Conservation (phyloP, 1,139 yeast genomes). For the Nakaseomyces nivariensis region DNA sequence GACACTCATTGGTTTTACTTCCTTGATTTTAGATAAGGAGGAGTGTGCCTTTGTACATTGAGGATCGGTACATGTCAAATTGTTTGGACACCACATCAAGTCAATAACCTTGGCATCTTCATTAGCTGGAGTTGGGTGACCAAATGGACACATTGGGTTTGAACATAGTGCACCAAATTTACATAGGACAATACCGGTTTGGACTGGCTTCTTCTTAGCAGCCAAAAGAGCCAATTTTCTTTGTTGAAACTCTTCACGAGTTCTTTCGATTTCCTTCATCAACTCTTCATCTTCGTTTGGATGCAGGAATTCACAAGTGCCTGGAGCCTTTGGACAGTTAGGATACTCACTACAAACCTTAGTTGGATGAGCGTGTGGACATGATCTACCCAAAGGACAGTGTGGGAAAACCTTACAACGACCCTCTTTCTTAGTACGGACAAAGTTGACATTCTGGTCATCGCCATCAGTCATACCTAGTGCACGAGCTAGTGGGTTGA, state of each 20-base stretch:
- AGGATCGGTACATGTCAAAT: slow-evolving; percentile 51
- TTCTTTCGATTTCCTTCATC: slow-evolving; percentile 54
- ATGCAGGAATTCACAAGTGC: slow-evolving; percentile 74
- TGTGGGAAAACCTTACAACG: slow-evolving; percentile 76
- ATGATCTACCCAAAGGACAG: slow-evolving; percentile 53
- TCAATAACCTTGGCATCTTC: slow-evolving; percentile 57
- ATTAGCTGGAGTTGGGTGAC: slow-evolving; percentile 85
- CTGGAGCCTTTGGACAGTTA: slow-evolving; percentile 67
- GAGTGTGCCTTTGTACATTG: slow-evolving; percentile 71
- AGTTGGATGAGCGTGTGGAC: slow-evolving; percentile 73
- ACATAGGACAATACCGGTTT: slow-evolving; percentile 50
- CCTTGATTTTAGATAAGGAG: slow-evolving; percentile 41
- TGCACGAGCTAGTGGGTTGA: slow-evolving; percentile 28
- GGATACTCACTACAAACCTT: slow-evolving; percentile 69
- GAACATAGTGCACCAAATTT: slow-evolving; percentile 68
- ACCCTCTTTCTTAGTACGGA: slow-evolving; percentile 38
- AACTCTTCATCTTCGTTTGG: slow-evolving; percentile 73
- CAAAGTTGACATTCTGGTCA: slow-evolving; percentile 18
- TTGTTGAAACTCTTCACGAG: slow-evolving; percentile 43
- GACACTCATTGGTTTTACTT: slow-evolving; percentile 24
- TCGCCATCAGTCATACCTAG: slow-evolving; percentile 22
- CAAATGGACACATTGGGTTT: slow-evolving; percentile 74
- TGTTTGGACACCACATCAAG: slow-evolving; percentile 69
- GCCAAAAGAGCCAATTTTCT: slow-evolving; percentile 31
- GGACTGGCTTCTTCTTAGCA: slow-evolving; percentile 28